Conservation (phyloP, 2,329 filamentous ascomycete genomes). For the Stemphylium lycopersici region DNA sequence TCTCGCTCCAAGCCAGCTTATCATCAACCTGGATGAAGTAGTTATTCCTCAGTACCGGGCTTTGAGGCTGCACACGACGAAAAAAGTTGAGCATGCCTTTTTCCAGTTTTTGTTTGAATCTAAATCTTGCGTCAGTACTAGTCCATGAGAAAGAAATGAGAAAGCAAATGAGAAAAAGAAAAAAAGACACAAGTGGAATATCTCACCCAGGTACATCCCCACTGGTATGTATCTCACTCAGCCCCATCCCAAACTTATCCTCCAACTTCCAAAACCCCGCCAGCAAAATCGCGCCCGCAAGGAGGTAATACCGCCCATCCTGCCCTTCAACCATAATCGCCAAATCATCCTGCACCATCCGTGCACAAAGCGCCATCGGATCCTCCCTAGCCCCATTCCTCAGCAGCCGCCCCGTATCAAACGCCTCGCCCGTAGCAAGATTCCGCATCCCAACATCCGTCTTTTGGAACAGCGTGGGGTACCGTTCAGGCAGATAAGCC, state of each 20-base stretch:
- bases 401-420: conserved; percentile 69
- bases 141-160: too few relatives aligned
- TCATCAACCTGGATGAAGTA: conserved; percentile 91
- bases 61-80: conserved; percentile 67
- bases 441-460: conserved; percentile 63
- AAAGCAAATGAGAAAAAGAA: too few relatives aligned
- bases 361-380: conserved; percentile 75
- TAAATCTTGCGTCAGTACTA: neutral
- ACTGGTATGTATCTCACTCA: conserved; percentile 79
- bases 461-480: conserved; percentile 74
- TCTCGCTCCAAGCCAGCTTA: conserved; percentile 73
- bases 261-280: conserved; percentile 83
- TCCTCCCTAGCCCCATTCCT: conserved; percentile 66
- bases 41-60: conserved; percentile 73
- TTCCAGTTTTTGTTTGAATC: conserved; percentile 71
- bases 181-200: neutral
- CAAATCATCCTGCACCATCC: conserved; percentile 80
- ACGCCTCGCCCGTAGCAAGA: conserved; percentile 71
- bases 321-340: conserved; percentile 79
- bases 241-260: conserved; percentile 80
- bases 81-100: conserved; percentile 85
- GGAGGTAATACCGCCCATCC: conserved; percentile 81
- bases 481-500: conserved; percentile 74
- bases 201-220: conserved; percentile 70
- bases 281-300: conserved; percentile 76